Percentiles rank a stretch among this genome's conserved stretches.
phyloP scores from a whole-genome alignment of 441 rosid species.

The Pelargonium australe region DNA sequence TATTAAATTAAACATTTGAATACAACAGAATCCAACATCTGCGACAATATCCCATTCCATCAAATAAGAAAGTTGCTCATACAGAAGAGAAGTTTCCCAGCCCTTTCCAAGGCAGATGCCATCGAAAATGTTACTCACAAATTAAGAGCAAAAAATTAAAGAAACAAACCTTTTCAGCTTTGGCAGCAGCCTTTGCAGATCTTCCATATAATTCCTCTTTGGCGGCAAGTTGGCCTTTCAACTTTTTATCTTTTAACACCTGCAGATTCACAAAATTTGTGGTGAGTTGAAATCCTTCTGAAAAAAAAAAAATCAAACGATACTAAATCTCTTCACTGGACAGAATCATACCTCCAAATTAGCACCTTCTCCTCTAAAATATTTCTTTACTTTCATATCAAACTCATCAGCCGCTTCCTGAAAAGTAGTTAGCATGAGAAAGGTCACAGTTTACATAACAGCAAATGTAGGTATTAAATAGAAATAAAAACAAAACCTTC shows the following conservation, averaged over 20 bases:
- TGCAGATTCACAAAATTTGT: constrained; percentile 18
- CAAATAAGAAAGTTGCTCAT: not conserved
- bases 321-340: too few relatives aligned
- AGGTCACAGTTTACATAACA: too few relatives aligned
- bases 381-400: constrained; percentile 56
- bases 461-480: too few relatives aligned
- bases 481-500: too few relatives aligned
- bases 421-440: constrained; percentile 4
- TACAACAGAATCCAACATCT: not conserved
- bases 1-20: not conserved
- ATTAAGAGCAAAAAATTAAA: not conserved
- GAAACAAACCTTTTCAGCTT: constrained; percentile 55
- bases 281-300: not conserved
- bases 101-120: too few relatives aligned
- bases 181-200: constrained; percentile 76
- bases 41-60: not conserved
- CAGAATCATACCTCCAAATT: constrained; percentile 53
- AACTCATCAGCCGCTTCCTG: constrained; percentile 50
- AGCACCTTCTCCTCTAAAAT: constrained; percentile 72
- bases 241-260: constrained; percentile 67
- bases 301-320: not conserved
- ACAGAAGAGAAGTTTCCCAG: too few relatives aligned
- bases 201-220: constrained; percentile 56
- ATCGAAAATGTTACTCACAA: not conserved
- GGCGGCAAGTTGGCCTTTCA: constrained; percentile 64